Percentiles rank a stretch among this genome's conserved stretches.
Evolutionary conservation across 2,329 filamentous ascomycete species (phyloP).

Genomic region (Botryosphaeria agaves): DNA sequence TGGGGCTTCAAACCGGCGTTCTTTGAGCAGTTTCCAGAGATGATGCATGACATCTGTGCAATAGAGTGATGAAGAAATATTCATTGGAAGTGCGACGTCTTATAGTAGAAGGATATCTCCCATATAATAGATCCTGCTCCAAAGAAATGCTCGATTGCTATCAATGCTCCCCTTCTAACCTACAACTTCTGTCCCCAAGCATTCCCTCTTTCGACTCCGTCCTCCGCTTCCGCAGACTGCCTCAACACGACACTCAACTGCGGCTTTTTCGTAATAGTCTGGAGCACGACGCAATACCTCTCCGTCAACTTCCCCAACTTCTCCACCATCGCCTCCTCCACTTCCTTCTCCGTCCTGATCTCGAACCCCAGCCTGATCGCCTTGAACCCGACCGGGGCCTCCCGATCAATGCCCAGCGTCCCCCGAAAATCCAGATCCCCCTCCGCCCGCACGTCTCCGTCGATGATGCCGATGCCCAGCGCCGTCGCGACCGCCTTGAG

Average conservation of each 20-base stretch:
- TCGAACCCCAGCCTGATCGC: slow-evolving; percentile 27
- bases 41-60: too few species aligned
- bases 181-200: slow-evolving; percentile 9
- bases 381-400: slow-evolving; percentile 27
- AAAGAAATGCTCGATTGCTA: too few species aligned
- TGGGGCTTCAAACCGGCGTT: too few species aligned
- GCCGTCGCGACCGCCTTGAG: slow-evolving; percentile 32
- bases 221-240: slow-evolving; percentile 10
- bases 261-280: slow-evolving; percentile 21
- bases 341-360: slow-evolving; percentile 20
- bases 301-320: slow-evolving; percentile 30
- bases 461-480: slow-evolving; percentile 24
- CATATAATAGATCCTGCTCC: too few species aligned
- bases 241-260: slow-evolving; percentile 15
- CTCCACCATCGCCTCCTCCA: slow-evolving; percentile 24
- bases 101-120: too few species aligned
- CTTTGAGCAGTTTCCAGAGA: too few species aligned
- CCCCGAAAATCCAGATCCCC: slow-evolving; percentile 32
- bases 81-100: too few species aligned
- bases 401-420: slow-evolving; percentile 29
- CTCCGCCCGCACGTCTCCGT: slow-evolving; percentile 24
- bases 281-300: slow-evolving; percentile 29
- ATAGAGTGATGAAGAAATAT: too few species aligned
- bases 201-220: slow-evolving; percentile 11
- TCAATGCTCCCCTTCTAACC: too few species aligned